These are phyloP conservation scores for Hypsizygus marmoreus DNA, from an alignment of 768 basidiomycete genomes.

Conservation along the genomic window DNA sequence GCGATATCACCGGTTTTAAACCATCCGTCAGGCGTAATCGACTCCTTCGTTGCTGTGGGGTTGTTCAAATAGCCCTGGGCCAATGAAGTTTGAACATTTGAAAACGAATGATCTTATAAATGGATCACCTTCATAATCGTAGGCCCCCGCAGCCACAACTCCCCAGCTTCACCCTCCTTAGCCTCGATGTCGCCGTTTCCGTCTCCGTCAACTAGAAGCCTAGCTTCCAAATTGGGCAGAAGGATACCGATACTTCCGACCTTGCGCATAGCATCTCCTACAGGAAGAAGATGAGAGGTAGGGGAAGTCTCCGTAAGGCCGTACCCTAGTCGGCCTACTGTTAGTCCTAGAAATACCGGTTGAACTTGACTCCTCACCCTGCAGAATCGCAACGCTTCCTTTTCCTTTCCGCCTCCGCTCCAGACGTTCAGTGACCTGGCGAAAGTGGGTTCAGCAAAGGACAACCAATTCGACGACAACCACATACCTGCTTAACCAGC, in stretches of 20 bases:
- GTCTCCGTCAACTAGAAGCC: conserved; percentile 66
- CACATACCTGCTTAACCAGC: conserved; percentile 51
- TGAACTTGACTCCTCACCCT: conserved; percentile 41
- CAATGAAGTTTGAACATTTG: not conserved
- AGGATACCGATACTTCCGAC: conserved; percentile 70
- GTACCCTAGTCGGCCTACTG: conserved; percentile 45
- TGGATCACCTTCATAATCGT: conserved; percentile 71
- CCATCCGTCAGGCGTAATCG: conserved; percentile 77
- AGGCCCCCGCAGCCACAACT: conserved; percentile 81
- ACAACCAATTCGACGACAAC: conserved; percentile 25
- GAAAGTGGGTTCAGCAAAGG: not conserved
- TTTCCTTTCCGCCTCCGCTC: conserved; percentile 40
- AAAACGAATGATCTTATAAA: not conserved
- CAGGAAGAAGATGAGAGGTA: conserved; percentile 58
- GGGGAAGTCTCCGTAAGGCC: conserved; percentile 87
- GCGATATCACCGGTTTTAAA: conserved; percentile 90
- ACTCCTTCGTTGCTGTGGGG: conserved; percentile 61
- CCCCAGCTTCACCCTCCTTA: conserved; percentile 61
- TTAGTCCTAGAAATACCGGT: not conserved
- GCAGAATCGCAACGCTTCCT: conserved; percentile 41
- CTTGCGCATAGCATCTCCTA: conserved; percentile 44
- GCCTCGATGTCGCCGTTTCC: conserved; percentile 51
- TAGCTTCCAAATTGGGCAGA: conserved; percentile 74
- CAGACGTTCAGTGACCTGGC: conserved; percentile 40
- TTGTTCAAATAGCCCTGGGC: conserved; percentile 77